Percentiles rank a stretch among this genome's conserved stretches.
phyloP scores from a whole-genome alignment of 495 filamentous ascomycete genomes.

The Umbilicaria muhlenbergii region DNA sequence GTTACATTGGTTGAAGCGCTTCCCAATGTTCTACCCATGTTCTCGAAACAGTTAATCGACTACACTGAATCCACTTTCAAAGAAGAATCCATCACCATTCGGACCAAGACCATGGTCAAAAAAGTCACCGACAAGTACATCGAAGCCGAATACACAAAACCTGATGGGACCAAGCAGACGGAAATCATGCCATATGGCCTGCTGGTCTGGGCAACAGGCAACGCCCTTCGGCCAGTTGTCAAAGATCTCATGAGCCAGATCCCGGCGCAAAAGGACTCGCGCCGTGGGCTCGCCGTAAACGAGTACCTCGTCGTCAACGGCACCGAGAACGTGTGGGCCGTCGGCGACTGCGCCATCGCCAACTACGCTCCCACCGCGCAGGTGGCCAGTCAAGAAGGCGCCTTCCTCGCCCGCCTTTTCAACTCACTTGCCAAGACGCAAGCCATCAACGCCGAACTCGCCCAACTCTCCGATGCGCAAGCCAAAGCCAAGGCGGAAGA shows the following conservation, averaged over 20 bases:
- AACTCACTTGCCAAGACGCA: constrained; percentile 95
- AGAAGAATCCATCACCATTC: constrained; percentile 92
- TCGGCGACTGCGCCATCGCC: constrained; percentile 79
- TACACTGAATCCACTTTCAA: constrained; percentile 98
- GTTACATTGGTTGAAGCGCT: constrained; percentile 96
- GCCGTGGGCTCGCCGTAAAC: constrained; percentile 88
- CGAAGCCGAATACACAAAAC: constrained; percentile 70
- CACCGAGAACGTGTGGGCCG: constrained; percentile 87
- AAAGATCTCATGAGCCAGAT: constrained; percentile 84
- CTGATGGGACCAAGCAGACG: constrained; percentile 70
- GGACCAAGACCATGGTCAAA: constrained; percentile 98
- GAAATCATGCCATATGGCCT: constrained; percentile 87
- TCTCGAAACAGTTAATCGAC: constrained; percentile 97
- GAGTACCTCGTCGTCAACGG: constrained; percentile 98
- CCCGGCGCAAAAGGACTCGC: constrained; percentile 86
- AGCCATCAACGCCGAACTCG: constrained; percentile 55
- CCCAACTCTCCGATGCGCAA: constrained; percentile 44
- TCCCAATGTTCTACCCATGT: constrained; percentile 96
- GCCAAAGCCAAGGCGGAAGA: constrained; percentile 43
- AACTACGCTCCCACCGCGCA: constrained; percentile 97
- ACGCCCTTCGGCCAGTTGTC: constrained; percentile 76
- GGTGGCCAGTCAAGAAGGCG: constrained; percentile 90
- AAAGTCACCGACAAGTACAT: constrained; percentile 90
- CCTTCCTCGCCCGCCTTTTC: constrained; percentile 88
- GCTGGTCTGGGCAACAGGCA: constrained; percentile 96